Conservation (phyloP, 1,139 yeast genomes). For the Torulaspora pretoriensis region DNA sequence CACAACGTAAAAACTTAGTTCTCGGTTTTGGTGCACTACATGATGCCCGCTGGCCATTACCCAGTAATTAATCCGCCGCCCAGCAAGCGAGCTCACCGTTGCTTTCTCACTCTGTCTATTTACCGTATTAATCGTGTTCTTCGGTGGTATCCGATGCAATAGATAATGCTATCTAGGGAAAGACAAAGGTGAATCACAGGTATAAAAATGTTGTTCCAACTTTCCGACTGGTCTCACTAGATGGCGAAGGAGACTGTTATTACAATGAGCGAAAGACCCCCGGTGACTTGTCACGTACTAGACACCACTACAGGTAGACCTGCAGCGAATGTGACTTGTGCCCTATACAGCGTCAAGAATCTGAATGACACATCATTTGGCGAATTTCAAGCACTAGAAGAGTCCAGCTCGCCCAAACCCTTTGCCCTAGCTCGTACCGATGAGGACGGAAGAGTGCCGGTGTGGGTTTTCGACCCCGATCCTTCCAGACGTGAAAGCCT, state of each 20-base stretch:
- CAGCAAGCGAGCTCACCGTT: not conserved
- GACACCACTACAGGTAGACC: slow-evolving; percentile 85
- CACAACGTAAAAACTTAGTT: slow-evolving; percentile 15
- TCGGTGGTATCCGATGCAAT: slow-evolving; percentile 6
- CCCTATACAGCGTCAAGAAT: slow-evolving; percentile 44
- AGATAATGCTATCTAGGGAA: not conserved
- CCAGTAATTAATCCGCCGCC: slow-evolving; percentile 1
- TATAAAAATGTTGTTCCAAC: not conserved
- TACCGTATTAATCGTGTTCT: not conserved
- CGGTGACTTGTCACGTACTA: slow-evolving; percentile 81
- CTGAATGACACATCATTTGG: slow-evolving; percentile 6
- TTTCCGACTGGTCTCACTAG: not conserved
- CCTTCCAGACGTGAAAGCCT: slow-evolving; percentile 25
- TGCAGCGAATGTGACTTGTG: slow-evolving; percentile 62
- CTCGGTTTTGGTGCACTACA: slow-evolving; percentile 18
- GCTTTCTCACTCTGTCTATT: not conserved
- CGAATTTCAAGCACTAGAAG: slow-evolving; percentile 35
- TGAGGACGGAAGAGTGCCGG: slow-evolving; percentile 67
- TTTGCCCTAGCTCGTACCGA: slow-evolving; percentile 69
- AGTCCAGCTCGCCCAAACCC: slow-evolving; percentile 35
- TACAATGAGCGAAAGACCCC: slow-evolving; percentile 35
- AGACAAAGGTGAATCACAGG: not conserved
- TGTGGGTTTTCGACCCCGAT: slow-evolving; percentile 56
- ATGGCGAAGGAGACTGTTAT: not conserved
- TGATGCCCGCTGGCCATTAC: slow-evolving; percentile 16